A percentile compares a stretch with the other conserved stretches of the same genome.
These are phyloP conservation scores for Lablab purpureus DNA, from an alignment of 306 rosid species.

Conservation along the genomic window DNA sequence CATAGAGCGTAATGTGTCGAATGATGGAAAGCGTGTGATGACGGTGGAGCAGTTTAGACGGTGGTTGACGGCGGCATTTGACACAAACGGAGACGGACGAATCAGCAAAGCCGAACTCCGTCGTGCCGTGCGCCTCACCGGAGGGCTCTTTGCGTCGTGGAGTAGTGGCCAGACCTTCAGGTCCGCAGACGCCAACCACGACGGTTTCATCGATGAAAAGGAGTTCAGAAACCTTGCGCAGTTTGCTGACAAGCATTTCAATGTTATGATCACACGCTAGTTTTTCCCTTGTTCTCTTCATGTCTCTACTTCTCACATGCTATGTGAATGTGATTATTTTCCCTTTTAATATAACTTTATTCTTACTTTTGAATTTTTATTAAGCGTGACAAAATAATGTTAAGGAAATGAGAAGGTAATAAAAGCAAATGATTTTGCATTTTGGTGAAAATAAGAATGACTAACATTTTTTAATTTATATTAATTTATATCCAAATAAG, in stretches of 20 bases:
- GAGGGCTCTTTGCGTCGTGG: slow-evolving; percentile 43
- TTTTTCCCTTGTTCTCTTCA: background rate
- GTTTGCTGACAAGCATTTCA: slow-evolving; percentile 51
- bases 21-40: slow-evolving; percentile 49
- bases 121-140: slow-evolving; percentile 35
- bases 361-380: background rate
- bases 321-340: background rate
- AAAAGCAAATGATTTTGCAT: background rate
- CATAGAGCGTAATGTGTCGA: slow-evolving; percentile 32
- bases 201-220: slow-evolving; percentile 52
- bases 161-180: slow-evolving; percentile 13
- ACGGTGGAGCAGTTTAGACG: slow-evolving; percentile 47
- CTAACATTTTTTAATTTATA: background rate
- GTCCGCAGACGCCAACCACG: slow-evolving; percentile 35
- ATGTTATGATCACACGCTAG: slow-evolving; percentile 38
- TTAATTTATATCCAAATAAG: too few relatives aligned
- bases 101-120: slow-evolving; percentile 48
- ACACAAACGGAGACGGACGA: slow-evolving; percentile 40
- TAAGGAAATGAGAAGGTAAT: background rate
- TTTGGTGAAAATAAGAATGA: background rate
- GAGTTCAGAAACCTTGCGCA: slow-evolving; percentile 48
- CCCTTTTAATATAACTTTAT: background rate
- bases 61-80: slow-evolving; percentile 51
- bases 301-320: background rate
- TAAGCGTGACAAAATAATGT: background rate